Evolutionary conservation across 2,329 filamentous ascomycete genomes (phyloP), one percentile per base, ranked within the genome.

Genomic region (Colletotrichum tabaci): DNA sequence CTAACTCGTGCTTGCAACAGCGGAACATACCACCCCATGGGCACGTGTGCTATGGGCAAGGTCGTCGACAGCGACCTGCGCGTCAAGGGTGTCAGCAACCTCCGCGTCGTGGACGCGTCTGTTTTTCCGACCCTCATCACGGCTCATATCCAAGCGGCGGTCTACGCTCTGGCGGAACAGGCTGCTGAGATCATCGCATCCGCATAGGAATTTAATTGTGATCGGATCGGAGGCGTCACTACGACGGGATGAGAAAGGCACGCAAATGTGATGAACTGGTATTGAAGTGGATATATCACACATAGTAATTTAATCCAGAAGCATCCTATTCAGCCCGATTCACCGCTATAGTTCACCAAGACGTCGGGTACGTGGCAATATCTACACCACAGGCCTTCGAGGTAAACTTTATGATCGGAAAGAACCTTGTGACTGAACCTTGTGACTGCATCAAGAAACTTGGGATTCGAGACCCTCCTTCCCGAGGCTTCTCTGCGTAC

Each of bases 111-210:
- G 0, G 82, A 85, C 67, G 80, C 81, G 7, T 83, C 79, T 12
- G 77, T 83, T 9, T 77, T 83, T 23, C 81, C 82, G 2, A 70
- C 77, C 26, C 68, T 78, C 2, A 77, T 81, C 15, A 67, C 73
- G 1, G 71, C 60, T 9, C 89, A 87, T 75, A 83, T 86, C 42
- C 82, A 84, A 5, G 77, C 87, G 1, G 83, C 88, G 0, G 85
- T 85, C 0, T 89, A 88, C 75, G 88, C 90, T 77, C 80, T 89
- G 30, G 85, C 84, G 8, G 88, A 90, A 80, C 90, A 90, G 80
- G 88, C 89, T 3, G 87, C 87, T 2, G 88, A 89, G 77, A 86
- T 85, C 21, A 90, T 90, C 16, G 55, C 21, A 21, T 44, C 55
- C n/a, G 16, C 21, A 8, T 58, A 58, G 13, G 30, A 16, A 12